These are phyloP conservation scores for Phytophthora constricta DNA, from an alignment of 352 stramenopile species.

Conservation along the genomic window DNA sequence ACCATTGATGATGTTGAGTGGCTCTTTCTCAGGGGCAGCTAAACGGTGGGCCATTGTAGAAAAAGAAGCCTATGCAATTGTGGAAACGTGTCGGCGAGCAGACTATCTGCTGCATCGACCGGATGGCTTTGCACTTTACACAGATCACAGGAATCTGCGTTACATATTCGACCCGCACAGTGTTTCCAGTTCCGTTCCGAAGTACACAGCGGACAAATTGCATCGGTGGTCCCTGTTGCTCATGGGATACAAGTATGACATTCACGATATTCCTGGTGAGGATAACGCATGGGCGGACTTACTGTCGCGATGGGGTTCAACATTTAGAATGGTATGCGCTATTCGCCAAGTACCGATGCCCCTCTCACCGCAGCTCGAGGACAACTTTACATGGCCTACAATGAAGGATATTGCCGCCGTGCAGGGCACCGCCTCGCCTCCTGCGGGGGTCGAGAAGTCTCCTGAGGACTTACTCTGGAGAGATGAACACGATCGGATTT, in stretches of 20 bases:
- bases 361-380: no score
- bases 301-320: no score
- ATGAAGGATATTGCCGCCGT: no score
- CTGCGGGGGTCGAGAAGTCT: no score
- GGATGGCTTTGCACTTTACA: conserved; percentile 24
- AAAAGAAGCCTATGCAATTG: conserved; percentile 28
- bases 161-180: conserved; percentile 19
- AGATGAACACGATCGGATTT: no score
- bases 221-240: conserved; percentile 14
- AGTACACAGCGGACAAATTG: conserved; percentile 12
- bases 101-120: conserved; percentile 21
- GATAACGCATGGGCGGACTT: no score
- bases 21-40: conserved; percentile 9
- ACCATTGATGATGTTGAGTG: conserved; percentile 7
- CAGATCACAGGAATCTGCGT: conserved; percentile 27
- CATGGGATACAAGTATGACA: conserved; percentile 10
- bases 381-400: no score
- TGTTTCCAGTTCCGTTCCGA: background rate
- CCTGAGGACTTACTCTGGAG: no score
- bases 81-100: conserved; percentile 12
- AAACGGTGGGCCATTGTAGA: conserved; percentile 25
- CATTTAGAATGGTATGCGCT: no score
- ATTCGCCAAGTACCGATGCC: no score
- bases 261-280: conserved; percentile 8
- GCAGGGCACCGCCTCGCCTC: no score